Conservation (phyloP, 2,329 filamentous ascomycete genomes). For the Alternaria solani region DNA sequence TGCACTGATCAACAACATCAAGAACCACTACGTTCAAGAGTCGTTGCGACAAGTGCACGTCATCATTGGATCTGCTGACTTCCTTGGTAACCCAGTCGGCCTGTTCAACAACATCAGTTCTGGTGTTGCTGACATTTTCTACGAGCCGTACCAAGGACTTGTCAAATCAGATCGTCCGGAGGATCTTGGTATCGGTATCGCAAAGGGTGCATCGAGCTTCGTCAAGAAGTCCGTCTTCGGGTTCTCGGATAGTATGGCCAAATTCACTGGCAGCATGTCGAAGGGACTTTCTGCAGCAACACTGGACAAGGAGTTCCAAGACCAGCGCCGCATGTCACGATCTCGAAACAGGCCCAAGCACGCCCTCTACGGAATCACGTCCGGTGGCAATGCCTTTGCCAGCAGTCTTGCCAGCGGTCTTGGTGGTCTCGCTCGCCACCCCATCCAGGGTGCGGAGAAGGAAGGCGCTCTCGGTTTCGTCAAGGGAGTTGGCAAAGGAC, state of each 20-base stretch:
- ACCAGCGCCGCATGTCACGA: conserved; percentile 90
- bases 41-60: conserved; percentile 96
- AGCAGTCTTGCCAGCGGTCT: conserved; percentile 93
- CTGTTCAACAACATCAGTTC: conserved; percentile 98
- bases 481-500: conserved; percentile 95
- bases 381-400: conserved; percentile 93
- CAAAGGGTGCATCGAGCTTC: conserved; percentile 95
- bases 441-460: conserved; percentile 93
- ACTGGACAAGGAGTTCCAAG: conserved; percentile 98
- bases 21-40: conserved; percentile 96
- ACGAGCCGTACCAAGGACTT: conserved; percentile 97
- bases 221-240: conserved; percentile 99
- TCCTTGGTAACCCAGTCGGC: conserved; percentile 95
- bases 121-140: conserved; percentile 97
- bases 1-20: conserved; percentile 83
- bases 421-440: conserved; percentile 90
- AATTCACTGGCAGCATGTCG: conserved; percentile 95
- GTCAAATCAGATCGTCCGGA: conserved; percentile 96
- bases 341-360: conserved; percentile 96
- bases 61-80: conserved; percentile 95
- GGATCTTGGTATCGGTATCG: conserved; percentile 92
- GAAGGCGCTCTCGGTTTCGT: conserved; percentile 94
- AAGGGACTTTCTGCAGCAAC: conserved; percentile 96
- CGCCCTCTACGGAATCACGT: conserved; percentile 93
- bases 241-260: conserved; percentile 95